Evolutionary conservation across 805 yeast genomes (phyloP).

Genomic region (Wickerhamomyces canadensis): DNA sequence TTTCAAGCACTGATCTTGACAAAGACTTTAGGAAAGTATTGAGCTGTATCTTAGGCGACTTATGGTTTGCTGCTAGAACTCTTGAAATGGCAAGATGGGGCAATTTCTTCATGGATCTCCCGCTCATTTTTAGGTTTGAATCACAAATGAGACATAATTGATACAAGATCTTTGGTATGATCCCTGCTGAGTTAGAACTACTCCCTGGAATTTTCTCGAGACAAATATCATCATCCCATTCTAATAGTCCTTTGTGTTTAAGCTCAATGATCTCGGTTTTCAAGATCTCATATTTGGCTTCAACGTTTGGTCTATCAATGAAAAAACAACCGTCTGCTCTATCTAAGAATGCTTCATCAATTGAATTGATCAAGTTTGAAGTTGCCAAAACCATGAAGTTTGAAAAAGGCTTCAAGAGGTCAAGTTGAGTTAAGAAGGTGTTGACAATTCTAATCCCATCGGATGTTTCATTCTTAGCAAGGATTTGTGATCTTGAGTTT

Average conservation of each 20-base stretch:
- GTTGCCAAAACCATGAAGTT: conserved; percentile 37
- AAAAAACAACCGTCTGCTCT: conserved; percentile 34
- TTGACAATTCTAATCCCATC: conserved; percentile 40
- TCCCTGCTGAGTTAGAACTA: background rate
- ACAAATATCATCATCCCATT: conserved; percentile 1
- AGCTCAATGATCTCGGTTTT: conserved; percentile 24
- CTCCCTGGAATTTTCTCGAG: background rate
- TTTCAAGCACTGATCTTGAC: background rate
- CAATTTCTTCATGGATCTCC: conserved; percentile 6
- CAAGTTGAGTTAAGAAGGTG: conserved; percentile 37
- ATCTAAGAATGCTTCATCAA: conserved; percentile 41
- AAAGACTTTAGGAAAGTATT: background rate
- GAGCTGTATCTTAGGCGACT: background rate
- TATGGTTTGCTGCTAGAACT: background rate
- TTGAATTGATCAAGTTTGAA: conserved; percentile 31
- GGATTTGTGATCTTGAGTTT: conserved; percentile 30
- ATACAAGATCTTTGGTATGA: background rate
- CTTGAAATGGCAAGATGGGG: conserved; percentile 4
- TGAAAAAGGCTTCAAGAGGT: conserved; percentile 28
- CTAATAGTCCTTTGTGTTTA: conserved; percentile 5
- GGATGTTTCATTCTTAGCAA: conserved; percentile 34
- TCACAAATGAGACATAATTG: conserved; percentile 6
- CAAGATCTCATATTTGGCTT: conserved; percentile 27
- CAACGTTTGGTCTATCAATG: conserved; percentile 30
- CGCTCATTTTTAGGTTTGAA: conserved; percentile 5